Base-by-base conservation (phyloP, 345 rosid species). In the Lagerstroemia speciosa region DNA sequence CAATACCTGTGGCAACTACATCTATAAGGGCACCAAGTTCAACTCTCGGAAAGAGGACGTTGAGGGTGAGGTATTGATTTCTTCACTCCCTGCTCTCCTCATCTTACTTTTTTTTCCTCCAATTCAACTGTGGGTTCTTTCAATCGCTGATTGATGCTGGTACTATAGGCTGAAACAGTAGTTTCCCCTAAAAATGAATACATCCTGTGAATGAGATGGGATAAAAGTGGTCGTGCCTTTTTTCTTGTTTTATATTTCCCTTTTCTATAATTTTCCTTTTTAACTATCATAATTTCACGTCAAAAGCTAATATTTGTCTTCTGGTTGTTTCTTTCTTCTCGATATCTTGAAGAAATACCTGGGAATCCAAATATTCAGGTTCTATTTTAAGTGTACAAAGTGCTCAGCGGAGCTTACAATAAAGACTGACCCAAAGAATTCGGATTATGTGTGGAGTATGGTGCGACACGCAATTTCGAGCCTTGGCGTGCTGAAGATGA, bases 401-500 rank as follows among this genome's bases (percentile, higher is more conserved):
- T 94, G 98, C 62, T 92, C 98, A 7, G 98, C 98, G 0, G 99
- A 92, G 84, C 73, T 91, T 26, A 73, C 97, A 0, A 85, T 94
- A 53, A 94, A 87, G 83, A 94, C 97, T 0, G 99, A 94, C 74
- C 99, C 98, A 0, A 97, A 94, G 57, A 94, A 91, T 65, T 91
- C 99, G 26, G 99, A 94, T 81, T 94, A 91, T 37, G 65, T 16
- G 97, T 94, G 6, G 99, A 94, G 74, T 84, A 92, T 8, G 98
- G 98, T 12, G 96, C 98, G 0, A 76, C 87, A 0, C 75, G 98
- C 37, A 94, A 94, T 78, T 94, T 83, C 30, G 99, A 94, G 72
- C 99, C 99, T 27, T 91, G 99, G 99, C 92, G 98, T 55, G 91
- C 88, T 0, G 89, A 82, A 77, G 99, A 94, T 66, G 99, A 88